A percentile compares a stretch with the other conserved stretches of the same genome.
Evolutionary conservation across 306 rosid genomes (phyloP).

Genomic region (Dalbergia cultrata): DNA sequence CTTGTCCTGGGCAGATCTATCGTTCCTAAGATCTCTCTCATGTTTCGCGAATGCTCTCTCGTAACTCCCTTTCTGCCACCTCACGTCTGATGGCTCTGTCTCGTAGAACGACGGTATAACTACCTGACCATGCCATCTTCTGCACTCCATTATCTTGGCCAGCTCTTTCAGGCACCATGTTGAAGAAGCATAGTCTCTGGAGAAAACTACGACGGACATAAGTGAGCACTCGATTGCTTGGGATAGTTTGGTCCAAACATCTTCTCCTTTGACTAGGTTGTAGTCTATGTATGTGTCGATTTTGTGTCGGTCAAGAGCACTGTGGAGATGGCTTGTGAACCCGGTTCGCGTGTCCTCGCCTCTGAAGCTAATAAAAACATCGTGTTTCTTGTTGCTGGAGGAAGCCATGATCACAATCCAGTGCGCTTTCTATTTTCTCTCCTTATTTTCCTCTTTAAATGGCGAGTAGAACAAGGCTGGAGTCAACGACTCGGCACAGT

Average conservation of each 20-base stretch:
- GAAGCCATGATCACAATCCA: background rate
- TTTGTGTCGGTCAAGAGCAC: background rate
- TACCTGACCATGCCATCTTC: background rate
- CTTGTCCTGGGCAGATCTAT: background rate
- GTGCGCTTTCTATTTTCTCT: background rate
- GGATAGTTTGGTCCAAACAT: background rate
- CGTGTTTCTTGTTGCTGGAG: background rate
- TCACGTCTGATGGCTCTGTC: conserved; percentile 12
- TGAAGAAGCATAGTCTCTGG: conserved; percentile 28
- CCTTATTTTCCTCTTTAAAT: no score
- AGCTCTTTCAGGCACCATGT: conserved; percentile 35
- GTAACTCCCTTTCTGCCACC: background rate
- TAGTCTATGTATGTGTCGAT: background rate
- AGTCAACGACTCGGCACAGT: no score
- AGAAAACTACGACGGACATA: conserved; percentile 4
- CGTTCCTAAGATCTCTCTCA: background rate
- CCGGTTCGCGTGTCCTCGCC: background rate
- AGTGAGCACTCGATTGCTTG: conserved; percentile 15
- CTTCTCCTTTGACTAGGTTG: background rate
- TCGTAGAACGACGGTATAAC: conserved; percentile 41
- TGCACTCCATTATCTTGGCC: conserved; percentile 8
- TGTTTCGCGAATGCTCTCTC: conserved; percentile 14
- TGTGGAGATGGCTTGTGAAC: background rate
- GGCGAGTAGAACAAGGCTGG: no score
- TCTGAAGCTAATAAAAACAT: conserved; percentile 25